phyloP scores from a whole-genome alignment of 2,329 filamentous ascomycete genomes.

The Colletotrichum acutatum region DNA sequence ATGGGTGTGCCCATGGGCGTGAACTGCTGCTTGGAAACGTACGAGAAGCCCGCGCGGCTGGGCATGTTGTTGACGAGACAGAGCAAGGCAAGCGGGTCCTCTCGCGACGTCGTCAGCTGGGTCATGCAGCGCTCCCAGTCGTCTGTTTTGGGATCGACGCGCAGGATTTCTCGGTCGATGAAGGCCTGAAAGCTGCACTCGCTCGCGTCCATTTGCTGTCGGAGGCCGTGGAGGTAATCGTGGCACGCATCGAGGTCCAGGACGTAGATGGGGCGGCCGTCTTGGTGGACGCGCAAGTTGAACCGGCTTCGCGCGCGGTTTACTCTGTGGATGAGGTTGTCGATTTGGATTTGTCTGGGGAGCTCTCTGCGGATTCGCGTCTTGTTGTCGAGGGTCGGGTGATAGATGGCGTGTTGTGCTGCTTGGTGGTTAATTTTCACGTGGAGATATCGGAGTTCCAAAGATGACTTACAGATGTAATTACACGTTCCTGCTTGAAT shows the following conservation, averaged over 20 bases:
- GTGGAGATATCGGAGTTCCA: no score
- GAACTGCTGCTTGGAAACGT: conserved; percentile 41
- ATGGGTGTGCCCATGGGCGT: neutral
- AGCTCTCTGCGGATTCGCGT: conserved; percentile 52
- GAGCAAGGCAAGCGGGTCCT: conserved; percentile 50
- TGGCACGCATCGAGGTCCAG: conserved; percentile 53
- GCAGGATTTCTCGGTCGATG: conserved; percentile 53
- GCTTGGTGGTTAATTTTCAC: neutral
- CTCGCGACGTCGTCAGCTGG: conserved; percentile 49
- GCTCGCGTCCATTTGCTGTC: conserved; percentile 49
- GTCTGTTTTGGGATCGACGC: conserved; percentile 16
- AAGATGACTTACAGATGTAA: conserved; percentile 50
- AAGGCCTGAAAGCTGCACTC: conserved; percentile 54
- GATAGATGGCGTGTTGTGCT: conserved; percentile 56
- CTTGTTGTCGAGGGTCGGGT: conserved; percentile 48
- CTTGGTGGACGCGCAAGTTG: conserved; percentile 54
- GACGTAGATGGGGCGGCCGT: conserved; percentile 53
- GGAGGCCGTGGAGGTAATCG: conserved; percentile 50
- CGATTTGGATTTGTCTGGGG: conserved; percentile 50
- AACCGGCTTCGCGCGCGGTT: conserved; percentile 51
- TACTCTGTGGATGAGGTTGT: conserved; percentile 49
- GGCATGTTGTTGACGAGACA: conserved; percentile 58
- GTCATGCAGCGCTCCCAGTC: conserved; percentile 53
- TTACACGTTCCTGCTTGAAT: conserved; percentile 56
- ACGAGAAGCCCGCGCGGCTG: conserved; percentile 54